Evolutionary conservation across 176 grass and related monocot genomes (phyloP).

Genomic region (Dendrocalamus sinicus): DNA sequence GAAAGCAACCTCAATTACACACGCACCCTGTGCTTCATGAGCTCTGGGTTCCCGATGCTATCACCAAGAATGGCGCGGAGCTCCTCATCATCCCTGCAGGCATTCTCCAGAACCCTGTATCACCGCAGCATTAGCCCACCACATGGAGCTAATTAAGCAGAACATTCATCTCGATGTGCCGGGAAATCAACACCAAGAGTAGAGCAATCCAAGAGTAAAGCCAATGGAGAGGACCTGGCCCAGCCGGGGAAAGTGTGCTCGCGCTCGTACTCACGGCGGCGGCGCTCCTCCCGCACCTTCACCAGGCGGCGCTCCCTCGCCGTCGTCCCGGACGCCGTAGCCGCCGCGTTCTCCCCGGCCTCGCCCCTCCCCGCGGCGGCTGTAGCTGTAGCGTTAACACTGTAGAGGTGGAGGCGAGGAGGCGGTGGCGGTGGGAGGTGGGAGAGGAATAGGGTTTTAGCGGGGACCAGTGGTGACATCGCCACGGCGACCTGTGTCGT

Average conservation of each 20-base stretch:
- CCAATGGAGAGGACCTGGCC: slow-evolving; percentile 58
- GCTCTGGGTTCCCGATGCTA: slow-evolving; percentile 88
- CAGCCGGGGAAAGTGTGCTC: slow-evolving; percentile 76
- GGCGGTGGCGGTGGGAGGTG: slow-evolving; percentile 16
- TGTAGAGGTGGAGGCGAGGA: not conserved
- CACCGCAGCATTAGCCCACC: not conserved
- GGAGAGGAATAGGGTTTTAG: slow-evolving; percentile 33
- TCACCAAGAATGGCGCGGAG: slow-evolving; percentile 87
- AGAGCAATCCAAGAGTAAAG: not conserved
- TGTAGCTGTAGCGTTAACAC: slow-evolving; percentile 1
- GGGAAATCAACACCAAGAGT: not conserved
- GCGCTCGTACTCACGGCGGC: slow-evolving; percentile 69
- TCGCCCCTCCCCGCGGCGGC: not conserved
- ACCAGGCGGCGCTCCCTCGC: slow-evolving; percentile 80
- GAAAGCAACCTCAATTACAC: not conserved
- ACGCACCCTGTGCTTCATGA: slow-evolving; percentile 89
- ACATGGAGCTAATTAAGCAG: not conserved
- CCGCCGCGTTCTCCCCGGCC: slow-evolving; percentile 14
- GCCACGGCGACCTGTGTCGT: not conserved
- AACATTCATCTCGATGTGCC: slow-evolving; percentile 1
- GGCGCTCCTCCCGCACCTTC: slow-evolving; percentile 87
- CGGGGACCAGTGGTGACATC: slow-evolving; percentile 14
- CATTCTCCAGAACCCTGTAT: slow-evolving; percentile 86
- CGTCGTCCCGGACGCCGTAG: slow-evolving; percentile 57
- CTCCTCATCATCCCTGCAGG: slow-evolving; percentile 79